These are phyloP conservation scores for Aureobasidium namibiae DNA, from an alignment of 2,329 filamentous ascomycete genomes.

Conservation along the genomic window DNA sequence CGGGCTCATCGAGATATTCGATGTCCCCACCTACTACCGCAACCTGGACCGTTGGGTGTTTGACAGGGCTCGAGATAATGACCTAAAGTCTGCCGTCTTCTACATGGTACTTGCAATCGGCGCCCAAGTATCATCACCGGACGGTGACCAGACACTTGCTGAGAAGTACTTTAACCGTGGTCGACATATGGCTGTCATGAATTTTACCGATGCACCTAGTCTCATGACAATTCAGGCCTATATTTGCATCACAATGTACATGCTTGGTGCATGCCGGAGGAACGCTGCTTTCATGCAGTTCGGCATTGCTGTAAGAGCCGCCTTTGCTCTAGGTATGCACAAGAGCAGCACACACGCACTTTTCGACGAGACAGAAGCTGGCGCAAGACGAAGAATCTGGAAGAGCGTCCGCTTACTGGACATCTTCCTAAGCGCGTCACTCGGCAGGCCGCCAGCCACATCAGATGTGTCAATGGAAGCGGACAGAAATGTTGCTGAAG, in stretches of 20 bases:
- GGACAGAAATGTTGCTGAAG: slow-evolving; percentile 16
- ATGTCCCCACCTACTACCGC: slow-evolving; percentile 17
- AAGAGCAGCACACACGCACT: slow-evolving; percentile 14
- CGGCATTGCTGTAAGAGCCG: slow-evolving; percentile 42
- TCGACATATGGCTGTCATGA: slow-evolving; percentile 35
- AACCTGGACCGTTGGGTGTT: slow-evolving; percentile 5
- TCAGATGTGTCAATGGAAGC: slow-evolving; percentile 42
- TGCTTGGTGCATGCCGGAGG: slow-evolving; percentile 43
- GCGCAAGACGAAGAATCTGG: slow-evolving; percentile 37
- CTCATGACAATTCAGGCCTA: slow-evolving; percentile 45
- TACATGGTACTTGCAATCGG: slow-evolving; percentile 46
- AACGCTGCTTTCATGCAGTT: slow-evolving; percentile 47
- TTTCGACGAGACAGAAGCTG: slow-evolving; percentile 5
- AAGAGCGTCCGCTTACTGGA: slow-evolving; percentile 46
- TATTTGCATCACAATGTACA: slow-evolving; percentile 43
- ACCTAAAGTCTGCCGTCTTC: slow-evolving; percentile 40
- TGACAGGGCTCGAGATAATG: slow-evolving; percentile 21
- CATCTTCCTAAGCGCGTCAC: slow-evolving; percentile 42
- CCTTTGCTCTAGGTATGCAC: slow-evolving; percentile 46
- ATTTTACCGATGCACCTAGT: slow-evolving; percentile 42
- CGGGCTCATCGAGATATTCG: slow-evolving; percentile 42
- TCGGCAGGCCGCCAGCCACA: slow-evolving; percentile 46
- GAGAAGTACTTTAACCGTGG: slow-evolving; percentile 42
- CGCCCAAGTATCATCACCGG: slow-evolving; percentile 29
- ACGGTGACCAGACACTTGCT: slow-evolving; percentile 29